A percentile compares a stretch with the other conserved stretches of the same genome.
These are phyloP conservation scores for Trypanosoma scelopori DNA, from an alignment of 208 protist species.

Conservation along the genomic window DNA sequence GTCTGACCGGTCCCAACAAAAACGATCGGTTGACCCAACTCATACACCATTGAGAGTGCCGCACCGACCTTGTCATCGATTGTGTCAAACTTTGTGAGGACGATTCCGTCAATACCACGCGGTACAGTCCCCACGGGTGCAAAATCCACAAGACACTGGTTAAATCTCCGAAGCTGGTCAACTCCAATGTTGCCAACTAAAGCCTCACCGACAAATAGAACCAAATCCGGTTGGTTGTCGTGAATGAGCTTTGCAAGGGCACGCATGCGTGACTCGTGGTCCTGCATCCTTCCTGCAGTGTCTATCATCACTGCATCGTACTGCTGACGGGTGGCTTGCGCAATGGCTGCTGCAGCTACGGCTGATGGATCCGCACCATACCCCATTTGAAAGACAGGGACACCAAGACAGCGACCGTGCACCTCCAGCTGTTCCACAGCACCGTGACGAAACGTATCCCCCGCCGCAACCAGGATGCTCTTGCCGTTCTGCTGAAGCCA, in stretches of 20 bases:
- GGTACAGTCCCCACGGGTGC: conserved; percentile 64
- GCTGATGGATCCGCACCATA: conserved; percentile 97
- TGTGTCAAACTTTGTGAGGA: conserved; percentile 99
- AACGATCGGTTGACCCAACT: conserved; percentile 98
- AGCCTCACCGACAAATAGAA: conserved; percentile 99
- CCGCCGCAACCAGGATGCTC: conserved; percentile 96
- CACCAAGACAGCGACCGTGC: conserved; percentile 92
- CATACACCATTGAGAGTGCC: conserved; percentile 99
- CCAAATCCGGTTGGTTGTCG: conserved; percentile 96
- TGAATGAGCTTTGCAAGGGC: conserved; percentile 97
- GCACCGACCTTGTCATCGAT: conserved; percentile 99
- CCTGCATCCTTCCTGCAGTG: conserved; percentile 99
- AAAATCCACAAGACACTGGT: conserved; percentile 94
- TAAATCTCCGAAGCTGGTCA: conserved; percentile 98
- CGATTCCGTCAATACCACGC: conserved; percentile 98
- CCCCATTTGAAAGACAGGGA: conserved; percentile 95
- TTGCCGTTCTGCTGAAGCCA: conserved; percentile 95
- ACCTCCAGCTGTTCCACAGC: conserved; percentile 99
- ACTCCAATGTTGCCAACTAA: conserved; percentile 99
- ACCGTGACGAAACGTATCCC: conserved; percentile 99
- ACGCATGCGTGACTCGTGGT: conserved; percentile 99
- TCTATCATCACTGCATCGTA: conserved; percentile 99
- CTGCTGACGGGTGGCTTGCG: conserved; percentile 77
- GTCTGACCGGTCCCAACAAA: conserved; percentile 99
- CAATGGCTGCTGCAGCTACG: conserved; percentile 94